Evolutionary conservation across 352 stramenopile species (phyloP).

Genomic region (Globisporangium spiculum): DNA sequence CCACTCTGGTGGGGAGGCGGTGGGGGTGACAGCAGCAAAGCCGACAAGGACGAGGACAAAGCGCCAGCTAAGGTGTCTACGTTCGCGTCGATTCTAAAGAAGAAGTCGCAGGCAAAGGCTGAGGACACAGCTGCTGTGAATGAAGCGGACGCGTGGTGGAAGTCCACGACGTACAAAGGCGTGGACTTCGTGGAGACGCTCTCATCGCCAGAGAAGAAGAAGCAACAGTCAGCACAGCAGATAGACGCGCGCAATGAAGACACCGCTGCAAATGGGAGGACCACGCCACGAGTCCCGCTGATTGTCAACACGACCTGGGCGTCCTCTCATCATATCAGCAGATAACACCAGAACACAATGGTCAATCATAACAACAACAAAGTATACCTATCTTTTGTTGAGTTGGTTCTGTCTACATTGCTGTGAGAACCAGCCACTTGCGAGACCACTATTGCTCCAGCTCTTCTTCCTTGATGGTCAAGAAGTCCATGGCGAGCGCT

Average conservation of each 20-base stretch:
- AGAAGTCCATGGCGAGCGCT: conserved; percentile 43
- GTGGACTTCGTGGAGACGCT: conserved; percentile 54
- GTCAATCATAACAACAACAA: not conserved
- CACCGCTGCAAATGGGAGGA: not conserved
- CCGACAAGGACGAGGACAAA: conserved; percentile 27
- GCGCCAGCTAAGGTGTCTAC: conserved; percentile 21
- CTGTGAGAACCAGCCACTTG: not conserved
- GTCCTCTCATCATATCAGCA: conserved; percentile 17
- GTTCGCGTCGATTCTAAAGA: conserved; percentile 22
- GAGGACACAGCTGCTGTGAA: conserved; percentile 2
- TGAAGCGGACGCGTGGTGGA: conserved; percentile 62
- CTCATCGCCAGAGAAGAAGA: conserved; percentile 16
- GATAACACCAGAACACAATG: not conserved
- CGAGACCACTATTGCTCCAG: not conserved
- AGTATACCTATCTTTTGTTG: not conserved
- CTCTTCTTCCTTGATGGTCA: conserved; percentile 21
- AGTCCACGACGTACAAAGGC: conserved; percentile 67
- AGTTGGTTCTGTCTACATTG: not conserved
- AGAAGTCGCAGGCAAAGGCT: conserved; percentile 21
- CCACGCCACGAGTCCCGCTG: conserved; percentile 32
- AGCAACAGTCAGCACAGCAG: conserved; percentile 14
- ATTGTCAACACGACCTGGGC: conserved; percentile 44
- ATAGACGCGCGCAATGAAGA: conserved; percentile 2
- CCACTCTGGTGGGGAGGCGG: conserved; percentile 58
- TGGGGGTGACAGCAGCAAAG: not conserved